Conservation (phyloP, 441 rosid genomes). For the Gossypium davidsonii region DNA sequence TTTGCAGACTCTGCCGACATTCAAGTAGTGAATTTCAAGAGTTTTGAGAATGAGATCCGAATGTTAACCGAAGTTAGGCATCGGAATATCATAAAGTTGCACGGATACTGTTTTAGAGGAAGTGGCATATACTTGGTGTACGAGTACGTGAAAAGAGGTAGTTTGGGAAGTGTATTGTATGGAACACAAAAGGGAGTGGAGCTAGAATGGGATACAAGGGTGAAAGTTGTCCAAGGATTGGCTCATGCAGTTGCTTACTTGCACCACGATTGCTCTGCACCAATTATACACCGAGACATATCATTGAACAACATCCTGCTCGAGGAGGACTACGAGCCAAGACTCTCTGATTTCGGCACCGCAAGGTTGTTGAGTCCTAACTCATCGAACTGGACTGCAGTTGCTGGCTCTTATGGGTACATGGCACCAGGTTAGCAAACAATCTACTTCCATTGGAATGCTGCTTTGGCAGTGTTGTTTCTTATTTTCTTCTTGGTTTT, state of each 20-base stretch:
- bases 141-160: slow-evolving; percentile 49
- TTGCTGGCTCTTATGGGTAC: slow-evolving; percentile 64
- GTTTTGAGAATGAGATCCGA: slow-evolving; percentile 57
- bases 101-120: slow-evolving; percentile 46
- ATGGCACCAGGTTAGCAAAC: slow-evolving; percentile 62
- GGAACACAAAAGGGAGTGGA: slow-evolving; percentile 28
- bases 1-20: slow-evolving; percentile 32
- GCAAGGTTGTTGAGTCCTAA: slow-evolving; percentile 41
- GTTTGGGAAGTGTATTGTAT: slow-evolving; percentile 39
- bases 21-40: slow-evolving; percentile 30
- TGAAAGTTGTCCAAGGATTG: slow-evolving; percentile 47
- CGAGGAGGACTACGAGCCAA: slow-evolving; percentile 40
- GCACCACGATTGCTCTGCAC: slow-evolving; percentile 55
- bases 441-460: neutral
- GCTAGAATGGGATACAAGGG: slow-evolving; percentile 42
- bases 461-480: neutral
- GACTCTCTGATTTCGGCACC: slow-evolving; percentile 56
- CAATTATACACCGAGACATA: slow-evolving; percentile 58
- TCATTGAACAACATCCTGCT: slow-evolving; percentile 47
- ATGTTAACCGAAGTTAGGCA: slow-evolving; percentile 52
- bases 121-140: slow-evolving; percentile 52
- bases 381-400: slow-evolving; percentile 53
- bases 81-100: slow-evolving; percentile 55
- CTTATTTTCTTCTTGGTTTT: neutral
- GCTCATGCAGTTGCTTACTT: slow-evolving; percentile 63